Evolutionary conservation across 768 basidiomycete species (phyloP).

Genomic region (Podaxis carcinomalis): DNA sequence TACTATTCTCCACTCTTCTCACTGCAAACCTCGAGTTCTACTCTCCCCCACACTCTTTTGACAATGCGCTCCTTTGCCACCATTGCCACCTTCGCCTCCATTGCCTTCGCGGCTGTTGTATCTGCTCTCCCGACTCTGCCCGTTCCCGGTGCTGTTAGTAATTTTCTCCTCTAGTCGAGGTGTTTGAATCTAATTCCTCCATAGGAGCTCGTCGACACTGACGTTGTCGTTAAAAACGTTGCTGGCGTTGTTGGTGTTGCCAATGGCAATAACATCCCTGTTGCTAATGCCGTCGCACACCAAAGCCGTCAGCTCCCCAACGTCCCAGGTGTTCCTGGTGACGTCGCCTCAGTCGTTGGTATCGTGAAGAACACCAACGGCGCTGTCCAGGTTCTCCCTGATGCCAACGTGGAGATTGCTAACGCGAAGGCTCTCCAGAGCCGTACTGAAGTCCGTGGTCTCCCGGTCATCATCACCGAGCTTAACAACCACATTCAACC

Average conservation of each 20-base stretch:
- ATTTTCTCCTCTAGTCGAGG: neutral
- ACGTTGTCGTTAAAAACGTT: neutral
- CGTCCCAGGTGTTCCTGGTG: neutral
- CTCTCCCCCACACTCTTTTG: conserved; percentile 8
- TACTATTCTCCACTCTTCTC: neutral
- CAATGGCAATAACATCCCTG: neutral
- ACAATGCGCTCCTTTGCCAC: conserved; percentile 7
- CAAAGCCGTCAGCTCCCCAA: neutral
- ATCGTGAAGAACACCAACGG: too few species aligned
- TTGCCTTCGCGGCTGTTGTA: conserved; percentile 4
- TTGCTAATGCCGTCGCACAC: neutral
- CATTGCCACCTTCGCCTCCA: conserved; percentile 16
- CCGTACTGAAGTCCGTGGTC: neutral
- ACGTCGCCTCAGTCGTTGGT: too few species aligned
- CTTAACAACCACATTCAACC: conserved; percentile 9
- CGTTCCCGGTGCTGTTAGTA: neutral
- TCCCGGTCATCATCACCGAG: conserved; percentile 1
- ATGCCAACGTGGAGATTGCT: neutral
- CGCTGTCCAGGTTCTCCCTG: neutral
- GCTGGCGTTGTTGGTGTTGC: neutral
- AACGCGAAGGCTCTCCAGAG: neutral
- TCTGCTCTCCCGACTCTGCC: conserved; percentile 6
- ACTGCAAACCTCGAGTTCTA: conserved; percentile 13
- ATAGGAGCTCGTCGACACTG: neutral
- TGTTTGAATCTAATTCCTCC: neutral